A percentile compares a stretch with the other conserved stretches of the same genome.
Conservation (phyloP, 73 alveolate genomes). For the Blepharisma stoltei region DNA sequence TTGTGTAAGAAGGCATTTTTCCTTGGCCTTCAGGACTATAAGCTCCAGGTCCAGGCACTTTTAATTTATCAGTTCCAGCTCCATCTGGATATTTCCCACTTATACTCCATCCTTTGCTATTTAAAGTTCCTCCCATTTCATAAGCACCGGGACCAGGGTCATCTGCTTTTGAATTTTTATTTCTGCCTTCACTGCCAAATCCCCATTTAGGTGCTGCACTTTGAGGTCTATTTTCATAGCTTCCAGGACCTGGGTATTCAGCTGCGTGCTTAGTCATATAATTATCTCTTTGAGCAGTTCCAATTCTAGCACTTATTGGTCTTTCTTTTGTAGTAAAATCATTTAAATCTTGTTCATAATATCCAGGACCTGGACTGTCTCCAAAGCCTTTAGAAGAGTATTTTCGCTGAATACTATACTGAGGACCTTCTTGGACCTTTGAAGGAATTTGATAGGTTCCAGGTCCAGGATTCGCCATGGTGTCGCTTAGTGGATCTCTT, state of each 20-base stretch:
- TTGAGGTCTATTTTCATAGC: constrained; percentile 29
- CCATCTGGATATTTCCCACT: no score
- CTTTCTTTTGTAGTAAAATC: constrained; percentile 4
- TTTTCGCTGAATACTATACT: not conserved
- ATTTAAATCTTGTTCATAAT: constrained; percentile 21
- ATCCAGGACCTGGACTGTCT: constrained; percentile 41
- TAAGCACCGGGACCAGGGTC: constrained; percentile 51
- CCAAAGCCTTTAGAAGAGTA: not conserved
- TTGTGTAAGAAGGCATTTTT: not conserved
- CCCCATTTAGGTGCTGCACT: constrained; percentile 41
- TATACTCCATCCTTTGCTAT: not conserved
- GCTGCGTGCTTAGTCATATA: not conserved
- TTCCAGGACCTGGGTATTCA: constrained; percentile 45
- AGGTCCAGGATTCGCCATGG: constrained; percentile 37
- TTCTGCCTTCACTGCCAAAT: constrained; percentile 36
- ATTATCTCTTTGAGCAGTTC: not conserved
- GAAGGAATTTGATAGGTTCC: constrained; percentile 41
- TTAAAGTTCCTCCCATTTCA: constrained; percentile 20
- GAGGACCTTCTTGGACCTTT: constrained; percentile 36
- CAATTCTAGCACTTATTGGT: not conserved
- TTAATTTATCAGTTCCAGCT: no score
- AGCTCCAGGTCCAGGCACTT: constrained; percentile 22
- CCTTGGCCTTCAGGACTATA: not conserved
- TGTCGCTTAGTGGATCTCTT: not conserved
- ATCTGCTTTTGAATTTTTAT: constrained; percentile 30